phyloP scores from a whole-genome alignment of 1,284 basidiomycete genomes.

The Sanghuangporus baumii region DNA sequence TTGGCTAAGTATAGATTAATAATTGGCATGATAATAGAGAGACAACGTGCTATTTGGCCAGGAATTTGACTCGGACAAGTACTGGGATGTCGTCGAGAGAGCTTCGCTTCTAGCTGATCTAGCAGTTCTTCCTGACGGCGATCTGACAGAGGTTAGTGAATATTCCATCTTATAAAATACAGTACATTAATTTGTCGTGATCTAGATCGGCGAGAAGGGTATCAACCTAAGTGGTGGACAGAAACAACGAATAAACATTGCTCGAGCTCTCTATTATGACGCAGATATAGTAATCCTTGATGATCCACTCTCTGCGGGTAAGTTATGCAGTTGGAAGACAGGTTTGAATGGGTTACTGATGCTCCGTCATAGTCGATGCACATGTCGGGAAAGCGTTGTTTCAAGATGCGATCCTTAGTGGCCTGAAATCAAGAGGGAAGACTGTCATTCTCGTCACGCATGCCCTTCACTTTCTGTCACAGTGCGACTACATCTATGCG shows the following conservation, averaged over 20 bases:
- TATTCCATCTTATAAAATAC: not conserved
- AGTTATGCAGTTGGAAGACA: conserved; percentile 3
- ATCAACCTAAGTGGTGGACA: conserved; percentile 57
- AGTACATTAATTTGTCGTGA: not conserved
- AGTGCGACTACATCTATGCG: conserved; percentile 63
- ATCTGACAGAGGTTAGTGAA: conserved; percentile 59
- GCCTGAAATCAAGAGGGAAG: conserved; percentile 51
- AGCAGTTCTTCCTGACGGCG: conserved; percentile 68
- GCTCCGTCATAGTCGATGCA: conserved; percentile 45
- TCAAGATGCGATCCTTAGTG: conserved; percentile 55
- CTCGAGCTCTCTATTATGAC: conserved; percentile 66
- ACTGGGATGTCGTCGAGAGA: conserved; percentile 59
- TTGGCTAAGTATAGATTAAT: not conserved
- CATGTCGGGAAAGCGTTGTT: conserved; percentile 70
- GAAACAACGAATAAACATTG: conserved; percentile 67
- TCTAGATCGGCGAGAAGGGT: conserved; percentile 61
- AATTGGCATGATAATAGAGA: conserved; percentile 29
- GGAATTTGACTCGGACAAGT: conserved; percentile 59
- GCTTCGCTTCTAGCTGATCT: conserved; percentile 64
- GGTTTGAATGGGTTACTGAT: not conserved
- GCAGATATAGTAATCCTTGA: conserved; percentile 70
- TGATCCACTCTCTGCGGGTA: conserved; percentile 69
- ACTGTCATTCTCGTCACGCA: conserved; percentile 70
- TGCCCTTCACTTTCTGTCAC: conserved; percentile 65
- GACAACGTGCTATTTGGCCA: conserved; percentile 68